A percentile compares a stretch with the other conserved stretches of the same genome.
Conservation (phyloP, 805 yeast genomes). For the Suhomyces sp. region DNA sequence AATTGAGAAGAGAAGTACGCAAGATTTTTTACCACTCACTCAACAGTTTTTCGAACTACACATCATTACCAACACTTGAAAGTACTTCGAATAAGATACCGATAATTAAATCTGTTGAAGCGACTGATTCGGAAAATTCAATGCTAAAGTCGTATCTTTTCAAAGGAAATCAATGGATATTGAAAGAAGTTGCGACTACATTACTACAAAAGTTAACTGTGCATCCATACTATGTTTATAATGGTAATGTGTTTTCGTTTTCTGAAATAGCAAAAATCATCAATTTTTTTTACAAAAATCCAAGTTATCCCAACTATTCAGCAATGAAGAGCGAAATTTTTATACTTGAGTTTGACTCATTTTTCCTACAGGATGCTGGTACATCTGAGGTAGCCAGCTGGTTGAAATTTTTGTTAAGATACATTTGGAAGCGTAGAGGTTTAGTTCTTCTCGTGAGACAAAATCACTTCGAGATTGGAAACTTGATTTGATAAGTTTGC, state of each 20-base stretch:
- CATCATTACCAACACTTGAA: not conserved
- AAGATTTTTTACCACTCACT: slow-evolving; percentile 2
- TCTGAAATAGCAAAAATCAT: not conserved
- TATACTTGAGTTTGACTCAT: not conserved
- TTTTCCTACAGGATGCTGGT: not conserved
- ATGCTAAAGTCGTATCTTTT: slow-evolving; percentile 3
- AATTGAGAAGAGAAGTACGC: not conserved
- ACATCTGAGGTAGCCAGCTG: not conserved
- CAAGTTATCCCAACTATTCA: slow-evolving; percentile 4
- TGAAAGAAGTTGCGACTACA: not conserved
- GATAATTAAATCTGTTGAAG: not conserved
- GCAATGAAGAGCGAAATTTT: not conserved
- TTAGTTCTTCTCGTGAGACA: slow-evolving; percentile 2
- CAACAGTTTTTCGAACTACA: not conserved
- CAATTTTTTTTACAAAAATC: not conserved
- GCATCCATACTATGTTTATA: slow-evolving; percentile 6
- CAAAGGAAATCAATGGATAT: not conserved
- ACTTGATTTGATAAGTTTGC: slow-evolving; percentile 24
- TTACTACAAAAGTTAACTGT: slow-evolving; percentile 7
- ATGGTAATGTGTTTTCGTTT: slow-evolving; percentile 5
- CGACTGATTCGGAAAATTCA: not conserved
- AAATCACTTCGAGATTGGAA: slow-evolving; percentile 19
- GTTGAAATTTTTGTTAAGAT: too few species aligned
- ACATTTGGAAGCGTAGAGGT: too few species aligned
- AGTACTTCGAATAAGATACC: not conserved